A percentile compares a stretch with the other conserved stretches of the same genome.
These are phyloP conservation scores for Pseudopyricularia cyperi DNA, from an alignment of 2,329 filamentous ascomycete species.

Conservation along the genomic window DNA sequence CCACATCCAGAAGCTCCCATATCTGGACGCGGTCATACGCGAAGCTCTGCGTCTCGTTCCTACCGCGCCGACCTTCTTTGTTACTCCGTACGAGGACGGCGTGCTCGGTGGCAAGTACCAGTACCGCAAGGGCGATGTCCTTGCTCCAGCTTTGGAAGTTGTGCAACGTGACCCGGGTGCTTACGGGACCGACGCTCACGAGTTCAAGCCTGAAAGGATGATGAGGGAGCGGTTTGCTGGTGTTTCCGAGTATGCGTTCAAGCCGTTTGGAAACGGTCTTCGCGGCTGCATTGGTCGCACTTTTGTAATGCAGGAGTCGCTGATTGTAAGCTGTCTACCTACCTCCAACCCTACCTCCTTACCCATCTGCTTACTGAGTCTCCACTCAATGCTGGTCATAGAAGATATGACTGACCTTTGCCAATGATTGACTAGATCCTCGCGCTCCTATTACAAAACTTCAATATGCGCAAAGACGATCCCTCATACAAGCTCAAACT, in stretches of 20 bases:
- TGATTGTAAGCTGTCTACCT: too few relatives aligned
- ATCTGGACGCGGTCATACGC: slow-evolving; percentile 38
- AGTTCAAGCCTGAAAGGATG: slow-evolving; percentile 63
- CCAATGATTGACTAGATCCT: too few relatives aligned
- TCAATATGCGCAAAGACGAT: slow-evolving; percentile 52
- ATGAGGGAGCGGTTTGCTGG: slow-evolving; percentile 55
- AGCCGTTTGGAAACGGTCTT: slow-evolving; percentile 49
- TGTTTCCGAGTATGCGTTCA: slow-evolving; percentile 53
- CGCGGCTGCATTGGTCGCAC: slow-evolving; percentile 57
- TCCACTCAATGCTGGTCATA: too few relatives aligned
- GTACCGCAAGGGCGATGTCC: slow-evolving; percentile 35
- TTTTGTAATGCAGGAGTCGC: slow-evolving; percentile 63
- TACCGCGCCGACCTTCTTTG: slow-evolving; percentile 30
- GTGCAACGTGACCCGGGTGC: slow-evolving; percentile 50
- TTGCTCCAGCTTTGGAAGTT: slow-evolving; percentile 35
- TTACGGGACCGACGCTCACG: slow-evolving; percentile 50
- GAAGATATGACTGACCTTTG: too few relatives aligned
- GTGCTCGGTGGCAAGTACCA: slow-evolving; percentile 49
- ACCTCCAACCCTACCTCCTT: too few relatives aligned
- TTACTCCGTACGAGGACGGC: slow-evolving; percentile 20
- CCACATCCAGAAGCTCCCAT: slow-evolving; percentile 36
- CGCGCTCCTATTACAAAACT: slow-evolving; percentile 56
- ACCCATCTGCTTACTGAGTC: too few relatives aligned
- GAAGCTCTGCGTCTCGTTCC: slow-evolving; percentile 39
- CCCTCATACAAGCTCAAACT: slow-evolving; percentile 37